Conservation (phyloP, 306 rosid species). For the Echinosophora koreensis region DNA sequence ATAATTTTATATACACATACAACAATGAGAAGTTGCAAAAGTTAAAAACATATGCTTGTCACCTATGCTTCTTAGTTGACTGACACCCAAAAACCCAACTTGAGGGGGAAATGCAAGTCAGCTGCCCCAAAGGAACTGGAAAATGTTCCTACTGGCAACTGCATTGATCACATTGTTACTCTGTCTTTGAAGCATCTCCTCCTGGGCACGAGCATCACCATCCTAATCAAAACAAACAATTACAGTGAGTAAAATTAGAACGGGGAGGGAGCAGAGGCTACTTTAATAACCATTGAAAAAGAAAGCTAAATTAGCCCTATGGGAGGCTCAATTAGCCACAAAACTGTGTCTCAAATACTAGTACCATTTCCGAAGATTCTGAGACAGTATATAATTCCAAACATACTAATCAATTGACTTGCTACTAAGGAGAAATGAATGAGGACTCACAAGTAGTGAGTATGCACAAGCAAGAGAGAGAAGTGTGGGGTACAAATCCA, state of each 20-base stretch:
- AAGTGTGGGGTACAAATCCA: constrained; percentile 87
- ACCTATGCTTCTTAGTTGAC: constrained; percentile 31
- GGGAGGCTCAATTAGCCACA: constrained; percentile 4
- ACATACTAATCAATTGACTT: constrained; percentile 4
- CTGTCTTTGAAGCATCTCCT: constrained; percentile 77
- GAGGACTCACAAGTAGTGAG: constrained; percentile 68
- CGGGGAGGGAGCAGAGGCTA: not conserved
- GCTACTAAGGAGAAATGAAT: constrained; percentile 36
- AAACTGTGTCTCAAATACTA: not conserved
- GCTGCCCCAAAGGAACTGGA: constrained; percentile 83
- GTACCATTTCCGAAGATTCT: constrained; percentile 29
- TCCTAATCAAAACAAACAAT: constrained; percentile 59
- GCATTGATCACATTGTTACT: constrained; percentile 71
- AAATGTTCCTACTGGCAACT: constrained; percentile 86
- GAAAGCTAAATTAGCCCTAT: not conserved
- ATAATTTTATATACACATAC: constrained; percentile 15
- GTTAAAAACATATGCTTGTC: not conserved
- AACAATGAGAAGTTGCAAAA: not conserved
- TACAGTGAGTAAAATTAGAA: constrained; percentile 1
- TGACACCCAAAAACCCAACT: constrained; percentile 5
- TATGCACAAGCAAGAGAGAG: constrained; percentile 81
- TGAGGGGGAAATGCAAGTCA: constrained; percentile 39
- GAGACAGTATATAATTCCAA: not conserved
- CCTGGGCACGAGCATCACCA: constrained; percentile 71
- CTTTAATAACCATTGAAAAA: constrained; percentile 8